Percentiles rank a stretch among this genome's conserved stretches.
These are phyloP conservation scores for Tylopilus orsonianus DNA, from an alignment of 1,284 basidiomycete species.

Conservation along the genomic window DNA sequence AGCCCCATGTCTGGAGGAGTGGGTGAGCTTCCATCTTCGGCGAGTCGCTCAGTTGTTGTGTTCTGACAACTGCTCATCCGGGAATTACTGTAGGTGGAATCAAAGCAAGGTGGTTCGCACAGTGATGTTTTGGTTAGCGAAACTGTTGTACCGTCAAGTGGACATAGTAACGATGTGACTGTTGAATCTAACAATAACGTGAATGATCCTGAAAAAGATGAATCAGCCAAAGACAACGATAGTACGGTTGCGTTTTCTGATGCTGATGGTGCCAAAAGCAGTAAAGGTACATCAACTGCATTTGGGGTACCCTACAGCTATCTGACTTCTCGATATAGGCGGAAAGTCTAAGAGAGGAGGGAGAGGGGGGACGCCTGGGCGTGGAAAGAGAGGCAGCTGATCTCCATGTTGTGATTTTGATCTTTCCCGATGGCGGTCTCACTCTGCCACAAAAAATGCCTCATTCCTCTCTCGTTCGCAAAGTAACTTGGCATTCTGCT, in stretches of 20 bases:
- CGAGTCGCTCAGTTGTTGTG: conserved; percentile 21
- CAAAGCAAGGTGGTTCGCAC: conserved; percentile 2
- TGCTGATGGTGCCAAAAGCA: conserved; percentile 10
- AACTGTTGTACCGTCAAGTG: conserved; percentile 31
- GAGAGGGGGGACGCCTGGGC: background rate
- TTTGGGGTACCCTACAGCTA: background rate
- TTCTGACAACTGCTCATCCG: conserved; percentile 35
- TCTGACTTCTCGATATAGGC: conserved; percentile 18
- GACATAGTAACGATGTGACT: conserved; percentile 25
- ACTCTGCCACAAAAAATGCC: background rate
- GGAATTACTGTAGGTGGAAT: conserved; percentile 20
- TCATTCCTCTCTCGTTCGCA: background rate
- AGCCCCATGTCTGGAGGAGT: conserved; percentile 14
- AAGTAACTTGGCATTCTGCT: conserved; percentile 27
- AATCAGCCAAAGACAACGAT: conserved; percentile 29
- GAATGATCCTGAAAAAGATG: conserved; percentile 30
- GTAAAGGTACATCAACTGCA: conserved; percentile 15
- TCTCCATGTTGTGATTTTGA: conserved; percentile 1
- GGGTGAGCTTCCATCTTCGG: conserved; percentile 36
- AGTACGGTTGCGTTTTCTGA: conserved; percentile 16
- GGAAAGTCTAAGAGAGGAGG: background rate
- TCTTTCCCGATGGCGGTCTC: background rate
- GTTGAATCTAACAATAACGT: conserved; percentile 23
- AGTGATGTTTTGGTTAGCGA: conserved; percentile 20
- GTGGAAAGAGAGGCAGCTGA: background rate